Evolutionary conservation across 2,329 filamentous ascomycete genomes (phyloP), one percentile per base, ranked within the genome.

Genomic region (Colletotrichum higginsianum): DNA sequence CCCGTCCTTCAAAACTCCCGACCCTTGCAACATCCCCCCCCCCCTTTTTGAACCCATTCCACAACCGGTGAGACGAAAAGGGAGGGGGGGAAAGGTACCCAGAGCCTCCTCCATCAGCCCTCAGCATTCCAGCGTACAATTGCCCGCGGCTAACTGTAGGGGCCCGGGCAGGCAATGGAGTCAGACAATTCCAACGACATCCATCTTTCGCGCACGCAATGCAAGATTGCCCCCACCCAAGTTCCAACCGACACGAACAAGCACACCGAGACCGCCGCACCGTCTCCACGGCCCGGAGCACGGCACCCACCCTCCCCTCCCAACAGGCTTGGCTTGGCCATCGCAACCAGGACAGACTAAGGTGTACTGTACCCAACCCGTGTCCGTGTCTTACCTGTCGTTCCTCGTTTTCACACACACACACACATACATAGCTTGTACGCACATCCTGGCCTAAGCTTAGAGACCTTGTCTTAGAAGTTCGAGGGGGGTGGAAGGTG

Each of bases 251-350:
- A 56, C 53, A 23, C n/a, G 38, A 60, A 23, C 18, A 15, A 15
- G 42, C 57, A 47, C 30, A 21, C 21, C 21, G 52, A 56, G 30
- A 15, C 23, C 18, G 30, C 18, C 11, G 52, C 62, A 57, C 21
- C n/a, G 40, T 65, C 44, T 61, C 64, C 55, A 52, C 55, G 64
- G 35, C 46, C 64, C 55, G 64, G 55, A 66, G n/a, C 55, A 52
- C 64, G 55, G 64, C 64, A 66, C 56, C 21, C 30, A 35, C 9
- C 8, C 30, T 35, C 30, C 30, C 30, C 30, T 35, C 30, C 35
- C 49, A 56, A 12, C 12, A 44, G 26, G 46, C n/a, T 61, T 61
- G 63, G 63, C 63, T 66, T 50, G 63, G 16, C 55, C 53, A 66
- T 66, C 63, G n/a, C 12, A 40, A 35, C 30, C n/a, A 40, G 35